Evolutionary conservation across 2,329 filamentous ascomycete species (phyloP), one percentile per base, ranked within the genome.

Genomic region (Colletotrichum ledebouriae): DNA sequence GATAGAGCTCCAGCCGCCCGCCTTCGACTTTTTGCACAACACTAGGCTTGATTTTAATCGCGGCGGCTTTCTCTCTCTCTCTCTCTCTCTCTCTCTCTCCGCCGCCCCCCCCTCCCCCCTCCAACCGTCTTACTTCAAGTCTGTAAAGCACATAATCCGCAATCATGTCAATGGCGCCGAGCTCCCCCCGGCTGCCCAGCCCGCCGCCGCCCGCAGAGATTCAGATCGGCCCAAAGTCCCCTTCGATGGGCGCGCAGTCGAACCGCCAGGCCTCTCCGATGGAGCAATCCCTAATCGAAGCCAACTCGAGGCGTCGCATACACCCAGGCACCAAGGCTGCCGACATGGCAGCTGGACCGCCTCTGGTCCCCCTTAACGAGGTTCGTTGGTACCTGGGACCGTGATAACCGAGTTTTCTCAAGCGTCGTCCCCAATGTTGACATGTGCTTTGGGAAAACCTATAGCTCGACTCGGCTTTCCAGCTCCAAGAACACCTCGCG

Each of bases 401-500:
- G 52, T 70, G 44, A 71, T 64, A 69, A 62, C 22, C n/a, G 20
- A 15, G 3, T 41, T 2, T 10, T 22, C 20, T n/a, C 12, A 37
- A 29, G 39, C 39, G 53, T 15, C 49, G 9, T 6, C 22, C 25
- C 15, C 22, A 37, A 41, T 41, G 33, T 37, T 55, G 17, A 55
- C 33, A 55, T 29, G 29, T 29, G 6, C 64, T 25, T 12, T 20
- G n/a, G 22, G 50, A n/a, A 33, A 29, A 55, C 22, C 62, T 78
- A 13, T 15, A 98, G 93, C 94, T 99, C 73, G 94, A 99, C 77
- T 98, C 95, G 22, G 93, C 96, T 50, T 99, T 98, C 78, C 96
- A 98, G 79, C 89, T 98, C 17, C 97, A 98, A 80, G 96, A 99
- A 81, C 95, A 99, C 77, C 90, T 99, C 62, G 95, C 97, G 79